Evolutionary conservation across 768 basidiomycete species (phyloP), one percentile per base, ranked within the genome.

Genomic region (Trametes elegans): DNA sequence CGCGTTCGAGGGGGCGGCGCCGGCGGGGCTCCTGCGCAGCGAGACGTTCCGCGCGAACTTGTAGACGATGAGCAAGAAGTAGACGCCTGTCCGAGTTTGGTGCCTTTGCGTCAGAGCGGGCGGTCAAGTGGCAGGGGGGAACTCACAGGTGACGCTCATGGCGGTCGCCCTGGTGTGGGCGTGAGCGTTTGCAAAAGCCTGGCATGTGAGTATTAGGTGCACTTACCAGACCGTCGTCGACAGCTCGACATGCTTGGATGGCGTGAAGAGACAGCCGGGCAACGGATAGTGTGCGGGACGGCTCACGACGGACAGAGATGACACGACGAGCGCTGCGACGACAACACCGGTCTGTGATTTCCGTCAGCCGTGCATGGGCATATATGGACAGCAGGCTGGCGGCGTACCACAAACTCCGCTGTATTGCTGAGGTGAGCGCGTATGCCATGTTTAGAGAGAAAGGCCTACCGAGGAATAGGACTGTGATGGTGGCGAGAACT

Each of bases 51-150:
- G 35, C 11, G 41, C 40, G 36, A 56, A 56, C 26, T 56, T 56
- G 28, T 45, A 42, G 28, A 56, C 8, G 48, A 56, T 56, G 2
- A 56, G 48, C 3, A 56, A 19, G 49, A 56, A 56, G 35, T 56
- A 56, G 7, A 45, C 35, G 26, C 48, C 55, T 56, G 41, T 11
- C 4, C 14, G n/a, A 21, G 7, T 13, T 3, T 10, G 1, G 23
- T 3, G n/a, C n/a, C n/a, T n/a, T n/a, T n/a, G n/a, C n/a, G n/a
- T 34, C 2, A 40, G 24, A 18, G 28, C 3, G 11, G n/a, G 45
- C 23, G 29, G 5, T 11, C 26, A 24, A 23, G 5, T 5, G 29
- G 23, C 16, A 13, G n/a, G 2, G 13, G 29, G 35, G 21, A 11
- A 35, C 50, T 14, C 7, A 53, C 51, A 53, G 8, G 51, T 53